Evolutionary conservation across 2,329 filamentous ascomycete species (phyloP), one percentile per base, ranked within the genome.

Genomic region (Sporothrix curviconia): DNA sequence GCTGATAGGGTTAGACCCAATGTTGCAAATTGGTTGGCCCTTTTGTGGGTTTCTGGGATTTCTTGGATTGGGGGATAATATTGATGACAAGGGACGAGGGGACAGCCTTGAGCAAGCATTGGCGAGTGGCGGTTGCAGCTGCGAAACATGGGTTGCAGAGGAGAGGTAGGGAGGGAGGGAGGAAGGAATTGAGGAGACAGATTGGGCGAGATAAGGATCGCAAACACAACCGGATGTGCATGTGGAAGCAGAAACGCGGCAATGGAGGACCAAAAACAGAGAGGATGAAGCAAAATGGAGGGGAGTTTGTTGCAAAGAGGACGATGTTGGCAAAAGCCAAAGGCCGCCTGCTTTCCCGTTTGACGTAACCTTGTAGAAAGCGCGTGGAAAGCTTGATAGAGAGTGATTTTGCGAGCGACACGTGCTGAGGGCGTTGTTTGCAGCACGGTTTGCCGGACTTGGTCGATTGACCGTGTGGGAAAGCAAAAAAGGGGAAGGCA

Each of bases 301-400:
- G 14, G 14, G 19, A 25, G 30, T 44, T 30, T n/a, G n/a, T n/a
- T n/a, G 37, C 17, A 36, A 56, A 54, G 50, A 36, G 19, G 15
- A 30, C 19, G 12, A 37, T 37, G 32, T 37, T 15, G 47, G n/a
- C 32, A 24, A 25, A 46, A 37, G 12, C 46, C n/a, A n/a, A 36
- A 37, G 47, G 47, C 32, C 22, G 47, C 17, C n/a, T 37, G 47
- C 12, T 50, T 4, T 50, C 32, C 3, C 32, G n/a, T n/a, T n/a
- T 50, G 47, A 50, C 46, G 47, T 50, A 50, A n/a, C 47, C 47
- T 50, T 50, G 32, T n/a, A n/a, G n/a, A n/a, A n/a, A n/a, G 25
- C 19, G 34, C 14, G 32, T 25, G 8, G 17, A 19, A 30, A 50
- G 47, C 47, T 7, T 11, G 47, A 4, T 25, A 25, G 32, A 37